Base-by-base conservation (phyloP, 1,284 basidiomycete genomes). In the Leccinum solheimii region DNA sequence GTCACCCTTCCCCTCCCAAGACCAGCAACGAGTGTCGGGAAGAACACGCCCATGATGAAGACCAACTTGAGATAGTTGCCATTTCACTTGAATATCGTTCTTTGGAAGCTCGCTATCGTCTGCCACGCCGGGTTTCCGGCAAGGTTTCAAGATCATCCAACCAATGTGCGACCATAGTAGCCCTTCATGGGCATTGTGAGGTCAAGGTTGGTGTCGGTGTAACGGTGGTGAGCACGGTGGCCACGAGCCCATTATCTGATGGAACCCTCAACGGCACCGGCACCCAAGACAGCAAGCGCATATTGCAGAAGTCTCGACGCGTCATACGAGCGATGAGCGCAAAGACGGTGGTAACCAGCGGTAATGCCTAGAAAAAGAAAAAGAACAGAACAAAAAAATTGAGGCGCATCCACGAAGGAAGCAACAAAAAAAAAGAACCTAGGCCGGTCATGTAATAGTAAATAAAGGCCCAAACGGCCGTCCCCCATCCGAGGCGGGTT, bases 201-300 rank as follows among this genome's bases (percentile, higher is more conserved):
- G 95, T 97, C 94, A 63, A 97, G 89, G 62, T 95, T 91, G 69
- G 95, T 97, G 79, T 97, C 95, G 72, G 94, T 97, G 21, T 49
- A 49, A 49, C 48, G 48, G 48, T 49, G 48, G 8, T 26, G 48
- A 49, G 48, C 48, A 49, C 48, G 48, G 48, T 49, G 48, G 13
- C 48, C 48, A 23, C 48, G 48, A 23, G 48, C 48, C 48, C 48
- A 49, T 8, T 8, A 49, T 49, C 48, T 23, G 21, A 49, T 49
- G 10, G 48, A 49, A 16, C 48, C 48, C 21, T 49, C 48, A 36
- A 94, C 91, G 11, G 95, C 92, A 59, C 94, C 94, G 1, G 92
- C 88, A 58, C 94, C 95, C 11, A 87, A 83, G 21, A 90, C 67
- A 9, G 92, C 90, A 57, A 96, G 85, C 68, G 85, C 78, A 75